Evolutionary conservation across 2,329 filamentous ascomycete genomes (phyloP).

Genomic region (Diaporthe sp.): DNA sequence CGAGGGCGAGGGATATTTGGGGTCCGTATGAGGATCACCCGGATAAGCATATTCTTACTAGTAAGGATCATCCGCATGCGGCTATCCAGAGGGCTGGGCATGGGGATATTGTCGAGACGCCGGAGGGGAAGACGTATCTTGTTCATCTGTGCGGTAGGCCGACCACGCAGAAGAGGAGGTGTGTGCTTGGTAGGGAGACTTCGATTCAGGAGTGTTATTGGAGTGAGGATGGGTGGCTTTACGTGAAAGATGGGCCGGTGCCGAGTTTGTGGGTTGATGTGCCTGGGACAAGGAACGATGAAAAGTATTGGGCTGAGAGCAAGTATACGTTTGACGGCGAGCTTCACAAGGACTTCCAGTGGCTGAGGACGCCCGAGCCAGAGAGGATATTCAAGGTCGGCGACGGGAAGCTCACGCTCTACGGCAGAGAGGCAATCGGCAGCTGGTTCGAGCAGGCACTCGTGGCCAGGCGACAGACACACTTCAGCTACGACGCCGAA

Average conservation of each 20-base stretch:
- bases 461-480: conserved; percentile 66
- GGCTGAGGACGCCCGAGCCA: conserved; percentile 67
- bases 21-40: conserved; percentile 74
- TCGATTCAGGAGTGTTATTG: conserved; percentile 71
- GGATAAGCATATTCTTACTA: conserved; percentile 67
- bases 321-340: conserved; percentile 60
- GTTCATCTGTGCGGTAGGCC: conserved; percentile 67
- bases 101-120: conserved; percentile 66
- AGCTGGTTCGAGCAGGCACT: conserved; percentile 72
- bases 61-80: conserved; percentile 61
- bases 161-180: conserved; percentile 63
- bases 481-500: conserved; percentile 73
- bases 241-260: conserved; percentile 69
- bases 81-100: conserved; percentile 67
- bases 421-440: conserved; percentile 65
- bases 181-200: conserved; percentile 68
- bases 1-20: conserved; percentile 64
- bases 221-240: conserved; percentile 72
- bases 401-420: conserved; percentile 57
- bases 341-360: conserved; percentile 67
- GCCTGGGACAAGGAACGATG: conserved; percentile 61
- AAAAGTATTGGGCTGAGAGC: conserved; percentile 62
- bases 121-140: conserved; percentile 64
- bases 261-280: conserved; percentile 66
- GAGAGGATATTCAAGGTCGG: conserved; percentile 63